Evolutionary conservation across 2,329 filamentous ascomycete species (phyloP).

Genomic region (Whalleya microplaca): DNA sequence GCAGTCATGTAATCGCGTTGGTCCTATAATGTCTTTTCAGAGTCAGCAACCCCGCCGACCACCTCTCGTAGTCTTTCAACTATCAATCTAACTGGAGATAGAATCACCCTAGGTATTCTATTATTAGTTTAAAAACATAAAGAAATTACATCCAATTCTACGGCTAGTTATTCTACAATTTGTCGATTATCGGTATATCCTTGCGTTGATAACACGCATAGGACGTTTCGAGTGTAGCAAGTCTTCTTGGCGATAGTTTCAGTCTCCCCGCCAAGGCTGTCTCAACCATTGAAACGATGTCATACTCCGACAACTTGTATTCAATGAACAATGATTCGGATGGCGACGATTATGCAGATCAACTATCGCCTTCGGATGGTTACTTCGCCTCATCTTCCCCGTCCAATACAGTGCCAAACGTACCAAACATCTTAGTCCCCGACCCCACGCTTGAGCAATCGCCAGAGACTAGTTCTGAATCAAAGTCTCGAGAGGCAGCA

Average conservation of each 20-base stretch:
- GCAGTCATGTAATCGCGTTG: not conserved
- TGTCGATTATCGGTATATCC: slow-evolving; percentile 1
- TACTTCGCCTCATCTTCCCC: slow-evolving; percentile 49
- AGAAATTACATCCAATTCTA: not conserved
- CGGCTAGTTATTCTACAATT: slow-evolving; percentile 3
- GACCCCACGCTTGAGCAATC: slow-evolving; percentile 49
- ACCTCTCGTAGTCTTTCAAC: slow-evolving; percentile 2
- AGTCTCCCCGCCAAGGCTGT: slow-evolving; percentile 30
- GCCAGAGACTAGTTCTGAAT: slow-evolving; percentile 37
- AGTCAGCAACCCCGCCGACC: slow-evolving; percentile 16
- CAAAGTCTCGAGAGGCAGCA: slow-evolving; percentile 51
- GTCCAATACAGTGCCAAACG: slow-evolving; percentile 44
- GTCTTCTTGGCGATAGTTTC: slow-evolving; percentile 37
- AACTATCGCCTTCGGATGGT: slow-evolving; percentile 55
- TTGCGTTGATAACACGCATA: slow-evolving; percentile 23
- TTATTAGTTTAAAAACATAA: not conserved
- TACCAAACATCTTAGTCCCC: slow-evolving; percentile 53
- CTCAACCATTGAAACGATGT: slow-evolving; percentile 43
- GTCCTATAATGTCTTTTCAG: too few relatives aligned
- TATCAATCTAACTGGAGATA: slow-evolving; percentile 8
- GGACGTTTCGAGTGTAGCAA: slow-evolving; percentile 30
- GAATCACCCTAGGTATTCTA: slow-evolving; percentile 18
- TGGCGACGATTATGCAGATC: slow-evolving; percentile 38
- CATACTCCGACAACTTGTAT: slow-evolving; percentile 54
- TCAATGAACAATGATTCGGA: slow-evolving; percentile 41